These are phyloP conservation scores for Achaetomiella virescens DNA, from an alignment of 495 filamentous ascomycete species.

Conservation along the genomic window DNA sequence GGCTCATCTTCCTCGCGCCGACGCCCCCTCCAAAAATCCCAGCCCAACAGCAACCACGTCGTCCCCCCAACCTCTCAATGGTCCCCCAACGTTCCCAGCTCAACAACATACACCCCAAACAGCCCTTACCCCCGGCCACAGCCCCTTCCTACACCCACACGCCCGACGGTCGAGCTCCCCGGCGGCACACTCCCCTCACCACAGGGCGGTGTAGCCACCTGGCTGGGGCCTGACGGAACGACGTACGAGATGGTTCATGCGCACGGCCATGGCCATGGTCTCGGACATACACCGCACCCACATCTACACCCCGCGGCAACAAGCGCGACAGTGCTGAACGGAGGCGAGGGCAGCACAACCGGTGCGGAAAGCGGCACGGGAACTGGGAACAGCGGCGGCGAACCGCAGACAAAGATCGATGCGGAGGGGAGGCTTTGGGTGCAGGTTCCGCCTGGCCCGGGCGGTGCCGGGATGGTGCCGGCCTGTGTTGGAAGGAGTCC, in stretches of 20 bases:
- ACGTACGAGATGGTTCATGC: conserved; percentile 12
- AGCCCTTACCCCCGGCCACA: neutral
- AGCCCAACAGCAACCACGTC: neutral
- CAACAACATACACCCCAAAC: conserved; percentile 2
- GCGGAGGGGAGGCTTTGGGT: conserved; percentile 24
- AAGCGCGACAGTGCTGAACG: neutral
- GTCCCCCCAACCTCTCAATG: neutral
- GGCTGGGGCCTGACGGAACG: conserved; percentile 11
- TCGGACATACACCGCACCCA: neutral
- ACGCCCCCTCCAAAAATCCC: neutral
- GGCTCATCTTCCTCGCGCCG: conserved; percentile 11
- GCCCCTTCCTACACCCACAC: conserved; percentile 1
- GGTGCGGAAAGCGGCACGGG: neutral
- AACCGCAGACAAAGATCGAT: conserved; percentile 19
- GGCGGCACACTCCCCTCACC: neutral
- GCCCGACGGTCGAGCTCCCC: neutral
- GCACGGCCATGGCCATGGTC: too few relatives aligned
- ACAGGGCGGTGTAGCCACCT: neutral
- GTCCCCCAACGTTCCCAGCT: neutral
- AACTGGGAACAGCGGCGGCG: neutral
- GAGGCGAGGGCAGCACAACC: neutral
- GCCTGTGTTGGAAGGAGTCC: neutral
- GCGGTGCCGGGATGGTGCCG: neutral
- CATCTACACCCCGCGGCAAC: neutral
- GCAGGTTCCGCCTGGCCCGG: conserved; percentile 10